Conservation (phyloP, 768 basidiomycete genomes). For the Hysterangium stoloniferum region DNA sequence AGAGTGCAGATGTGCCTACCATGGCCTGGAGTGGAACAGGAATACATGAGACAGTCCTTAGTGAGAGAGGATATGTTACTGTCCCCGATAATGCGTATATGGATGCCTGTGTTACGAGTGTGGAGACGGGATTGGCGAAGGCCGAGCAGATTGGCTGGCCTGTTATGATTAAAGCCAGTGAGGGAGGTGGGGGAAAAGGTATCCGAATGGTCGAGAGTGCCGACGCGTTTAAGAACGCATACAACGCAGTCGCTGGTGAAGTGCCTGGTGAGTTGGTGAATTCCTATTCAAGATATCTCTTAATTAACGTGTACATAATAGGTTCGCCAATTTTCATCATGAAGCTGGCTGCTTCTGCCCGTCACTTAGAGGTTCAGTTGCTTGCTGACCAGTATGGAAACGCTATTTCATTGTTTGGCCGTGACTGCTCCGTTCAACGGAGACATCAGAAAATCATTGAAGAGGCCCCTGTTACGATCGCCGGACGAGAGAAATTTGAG, state of each 20-base stretch:
- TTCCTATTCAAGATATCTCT: neutral
- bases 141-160: slow-evolving; percentile 92
- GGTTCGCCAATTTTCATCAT: slow-evolving; percentile 99
- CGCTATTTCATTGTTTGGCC: slow-evolving; percentile 97
- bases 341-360: slow-evolving; percentile 97
- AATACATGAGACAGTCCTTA: slow-evolving; percentile 78
- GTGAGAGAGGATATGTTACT: slow-evolving; percentile 82
- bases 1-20: slow-evolving; percentile 91
- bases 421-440: slow-evolving; percentile 98
- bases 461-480: slow-evolving; percentile 98
- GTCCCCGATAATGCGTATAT: slow-evolving; percentile 89
- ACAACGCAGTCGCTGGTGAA: slow-evolving; percentile 88
- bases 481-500: slow-evolving; percentile 84
- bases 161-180: slow-evolving; percentile 99
- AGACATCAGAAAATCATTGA: slow-evolving; percentile 99
- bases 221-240: slow-evolving; percentile 90
- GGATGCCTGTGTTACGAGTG: slow-evolving; percentile 79
- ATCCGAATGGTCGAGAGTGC: slow-evolving; percentile 88
- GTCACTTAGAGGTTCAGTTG: slow-evolving; percentile 96
- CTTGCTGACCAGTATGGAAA: slow-evolving; percentile 99
- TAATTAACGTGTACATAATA: slow-evolving; percentile 15
- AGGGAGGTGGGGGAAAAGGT: slow-evolving; percentile 98
- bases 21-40: slow-evolving; percentile 99
- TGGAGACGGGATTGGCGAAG: slow-evolving; percentile 77
- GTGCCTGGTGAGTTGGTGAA: slow-evolving; percentile 70